phyloP scores from a whole-genome alignment of 371 early-diverging fungal genomes.

The Mucor circinelloides region DNA sequence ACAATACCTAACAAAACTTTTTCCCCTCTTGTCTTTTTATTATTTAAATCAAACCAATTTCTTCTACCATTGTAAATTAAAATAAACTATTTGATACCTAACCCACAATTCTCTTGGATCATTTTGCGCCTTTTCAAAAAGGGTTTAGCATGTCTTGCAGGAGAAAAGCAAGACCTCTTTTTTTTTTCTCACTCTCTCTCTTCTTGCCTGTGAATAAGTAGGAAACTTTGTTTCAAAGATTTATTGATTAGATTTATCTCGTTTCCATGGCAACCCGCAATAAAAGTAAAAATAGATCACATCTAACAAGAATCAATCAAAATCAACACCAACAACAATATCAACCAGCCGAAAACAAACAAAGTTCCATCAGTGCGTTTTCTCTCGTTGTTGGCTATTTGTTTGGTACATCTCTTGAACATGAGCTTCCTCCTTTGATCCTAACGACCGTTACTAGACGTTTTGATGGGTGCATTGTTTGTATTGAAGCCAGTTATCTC shows the following conservation, averaged over 20 bases:
- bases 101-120: neutral
- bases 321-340: neutral
- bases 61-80: neutral
- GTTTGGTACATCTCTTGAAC: neutral
- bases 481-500: slow-evolving; percentile 28
- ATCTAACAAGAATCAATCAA: neutral
- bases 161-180: too few species aligned
- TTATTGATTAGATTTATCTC: neutral
- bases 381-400: neutral
- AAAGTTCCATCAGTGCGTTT: neutral
- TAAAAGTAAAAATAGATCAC: neutral
- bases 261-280: neutral
- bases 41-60: too few species aligned
- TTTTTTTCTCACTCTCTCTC: too few species aligned
- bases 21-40: neutral
- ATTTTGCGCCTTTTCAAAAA: neutral
- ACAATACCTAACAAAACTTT: too few species aligned
- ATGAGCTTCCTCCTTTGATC: neutral
- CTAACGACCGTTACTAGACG: slow-evolving; percentile 1
- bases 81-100: neutral
- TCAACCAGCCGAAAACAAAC: neutral
- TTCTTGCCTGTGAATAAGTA: too few species aligned
- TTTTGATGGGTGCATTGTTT: slow-evolving; percentile 15
- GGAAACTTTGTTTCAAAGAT: neutral
- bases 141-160: neutral